A percentile compares a stretch with the other conserved stretches of the same genome.
These are phyloP conservation scores for Fusarium decemcellulare DNA, from an alignment of 2,329 filamentous ascomycete genomes.

Conservation along the genomic window DNA sequence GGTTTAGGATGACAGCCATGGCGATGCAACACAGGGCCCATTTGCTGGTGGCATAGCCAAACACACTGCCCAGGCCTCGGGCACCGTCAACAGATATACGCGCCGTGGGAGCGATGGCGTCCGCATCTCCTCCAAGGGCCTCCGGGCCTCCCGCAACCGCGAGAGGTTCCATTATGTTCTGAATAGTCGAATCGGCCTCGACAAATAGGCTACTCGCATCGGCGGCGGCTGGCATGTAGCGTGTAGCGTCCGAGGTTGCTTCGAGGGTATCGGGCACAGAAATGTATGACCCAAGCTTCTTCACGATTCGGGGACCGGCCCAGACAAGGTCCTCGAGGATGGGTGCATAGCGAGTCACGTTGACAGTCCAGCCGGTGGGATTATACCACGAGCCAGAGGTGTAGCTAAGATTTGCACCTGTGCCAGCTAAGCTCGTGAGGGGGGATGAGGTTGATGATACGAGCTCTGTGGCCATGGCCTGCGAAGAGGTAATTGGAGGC, in stretches of 20 bases:
- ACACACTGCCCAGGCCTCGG: slow-evolving; percentile 85
- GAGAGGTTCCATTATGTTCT: slow-evolving; percentile 49
- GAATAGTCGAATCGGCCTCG: slow-evolving; percentile 43
- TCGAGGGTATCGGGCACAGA: slow-evolving; percentile 73
- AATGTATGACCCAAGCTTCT: slow-evolving; percentile 76
- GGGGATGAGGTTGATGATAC: slow-evolving; percentile 35
- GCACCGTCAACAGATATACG: slow-evolving; percentile 70
- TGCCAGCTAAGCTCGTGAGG: slow-evolving; percentile 35
- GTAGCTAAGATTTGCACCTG: slow-evolving; percentile 22
- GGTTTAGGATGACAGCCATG: slow-evolving; percentile 89
- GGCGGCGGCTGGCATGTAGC: slow-evolving; percentile 36
- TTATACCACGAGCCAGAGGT: slow-evolving; percentile 63
- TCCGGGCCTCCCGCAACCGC: slow-evolving; percentile 27
- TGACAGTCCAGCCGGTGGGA: slow-evolving; percentile 70
- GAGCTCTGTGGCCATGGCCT: slow-evolving; percentile 46
- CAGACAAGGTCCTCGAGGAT: slow-evolving; percentile 78
- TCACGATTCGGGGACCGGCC: slow-evolving; percentile 79
- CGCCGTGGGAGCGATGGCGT: slow-evolving; percentile 49
- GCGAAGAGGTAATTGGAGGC: slow-evolving; percentile 10
- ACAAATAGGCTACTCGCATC: slow-evolving; percentile 39
- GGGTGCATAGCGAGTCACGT: slow-evolving; percentile 72
- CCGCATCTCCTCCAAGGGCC: slow-evolving; percentile 22
- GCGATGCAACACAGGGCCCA: slow-evolving; percentile 93
- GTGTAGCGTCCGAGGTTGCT: slow-evolving; percentile 57
- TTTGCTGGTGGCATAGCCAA: slow-evolving; percentile 90